phyloP scores from a whole-genome alignment of 352 stramenopile species.

The Phytopythium helicoides region DNA sequence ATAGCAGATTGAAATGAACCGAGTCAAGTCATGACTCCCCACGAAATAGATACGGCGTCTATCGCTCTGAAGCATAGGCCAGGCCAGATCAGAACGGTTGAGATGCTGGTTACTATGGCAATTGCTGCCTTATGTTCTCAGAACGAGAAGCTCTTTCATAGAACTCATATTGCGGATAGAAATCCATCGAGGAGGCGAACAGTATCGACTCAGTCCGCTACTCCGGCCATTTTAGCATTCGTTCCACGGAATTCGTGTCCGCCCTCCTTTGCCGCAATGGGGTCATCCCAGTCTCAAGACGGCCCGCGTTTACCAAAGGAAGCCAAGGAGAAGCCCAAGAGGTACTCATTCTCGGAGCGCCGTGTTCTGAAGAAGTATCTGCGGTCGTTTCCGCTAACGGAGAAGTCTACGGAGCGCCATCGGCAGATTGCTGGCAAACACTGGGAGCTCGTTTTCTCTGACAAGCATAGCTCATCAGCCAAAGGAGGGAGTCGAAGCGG shows the following conservation, averaged over 20 bases:
- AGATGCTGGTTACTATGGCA: no score
- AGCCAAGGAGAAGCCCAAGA: constrained; percentile 16
- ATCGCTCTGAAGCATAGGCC: not conserved
- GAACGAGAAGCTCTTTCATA: not conserved
- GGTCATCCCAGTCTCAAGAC: constrained; percentile 8
- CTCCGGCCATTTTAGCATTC: no score
- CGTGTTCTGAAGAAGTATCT: constrained; percentile 40
- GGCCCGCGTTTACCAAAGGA: constrained; percentile 4
- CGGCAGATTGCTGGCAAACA: constrained; percentile 31
- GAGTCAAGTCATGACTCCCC: no score
- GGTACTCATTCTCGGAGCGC: constrained; percentile 25
- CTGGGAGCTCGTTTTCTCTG: constrained; percentile 43
- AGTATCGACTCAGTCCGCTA: no score
- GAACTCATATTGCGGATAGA: no score
- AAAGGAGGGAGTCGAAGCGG: constrained; percentile 13
- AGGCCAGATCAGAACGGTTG: not conserved
- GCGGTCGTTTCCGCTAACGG: constrained; percentile 30
- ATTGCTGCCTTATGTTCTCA: no score
- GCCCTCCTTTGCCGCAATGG: constrained; percentile 9
- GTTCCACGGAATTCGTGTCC: not conserved
- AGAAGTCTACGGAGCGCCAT: constrained; percentile 43
- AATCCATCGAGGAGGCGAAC: no score
- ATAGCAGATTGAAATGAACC: no score
- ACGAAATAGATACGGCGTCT: no score
- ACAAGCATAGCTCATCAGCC: constrained; percentile 7